phyloP scores from a whole-genome alignment of 495 filamentous ascomycete genomes.

The Pyronema omphalodes region DNA sequence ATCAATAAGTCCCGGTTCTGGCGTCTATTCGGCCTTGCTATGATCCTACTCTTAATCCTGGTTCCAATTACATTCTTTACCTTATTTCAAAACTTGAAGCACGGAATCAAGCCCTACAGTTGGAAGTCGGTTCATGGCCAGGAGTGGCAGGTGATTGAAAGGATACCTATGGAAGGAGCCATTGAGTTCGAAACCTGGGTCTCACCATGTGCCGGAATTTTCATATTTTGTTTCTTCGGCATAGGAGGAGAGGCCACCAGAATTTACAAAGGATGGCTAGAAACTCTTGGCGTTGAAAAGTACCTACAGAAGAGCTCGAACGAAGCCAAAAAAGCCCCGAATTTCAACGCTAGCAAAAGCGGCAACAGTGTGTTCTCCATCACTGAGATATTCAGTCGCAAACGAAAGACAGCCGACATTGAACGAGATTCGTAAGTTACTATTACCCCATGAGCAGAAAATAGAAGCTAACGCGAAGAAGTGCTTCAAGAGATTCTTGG shows the following conservation, averaged over 20 bases:
- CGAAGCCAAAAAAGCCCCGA: neutral
- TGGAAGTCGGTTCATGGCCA: constrained; percentile 37
- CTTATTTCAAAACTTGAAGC: constrained; percentile 36
- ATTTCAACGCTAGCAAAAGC: too few relatives aligned
- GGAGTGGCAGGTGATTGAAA: constrained; percentile 41
- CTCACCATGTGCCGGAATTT: constrained; percentile 37
- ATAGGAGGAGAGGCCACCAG: constrained; percentile 55
- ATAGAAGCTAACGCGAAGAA: too few relatives aligned
- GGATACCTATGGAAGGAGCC: constrained; percentile 36
- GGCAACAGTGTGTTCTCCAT: too few relatives aligned
- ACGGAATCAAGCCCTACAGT: constrained; percentile 32
- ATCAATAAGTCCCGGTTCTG: constrained; percentile 50
- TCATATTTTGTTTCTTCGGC: constrained; percentile 66
- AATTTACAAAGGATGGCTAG: constrained; percentile 45
- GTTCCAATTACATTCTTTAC: constrained; percentile 45
- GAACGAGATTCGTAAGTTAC: too few relatives aligned
- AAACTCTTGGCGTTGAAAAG: constrained; percentile 33
- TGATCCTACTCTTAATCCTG: constrained; percentile 45
- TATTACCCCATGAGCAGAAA: too few relatives aligned
- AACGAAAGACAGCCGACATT: too few relatives aligned
- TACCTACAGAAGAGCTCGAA: constrained; percentile 12
- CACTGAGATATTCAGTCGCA: too few relatives aligned
- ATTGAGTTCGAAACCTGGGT: constrained; percentile 52
- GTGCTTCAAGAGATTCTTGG: too few relatives aligned
- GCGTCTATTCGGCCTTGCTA: constrained; percentile 60